Evolutionary conservation across 1,284 basidiomycete genomes (phyloP), one percentile per base, ranked within the genome.

Genomic region (Puccinia triticina): DNA sequence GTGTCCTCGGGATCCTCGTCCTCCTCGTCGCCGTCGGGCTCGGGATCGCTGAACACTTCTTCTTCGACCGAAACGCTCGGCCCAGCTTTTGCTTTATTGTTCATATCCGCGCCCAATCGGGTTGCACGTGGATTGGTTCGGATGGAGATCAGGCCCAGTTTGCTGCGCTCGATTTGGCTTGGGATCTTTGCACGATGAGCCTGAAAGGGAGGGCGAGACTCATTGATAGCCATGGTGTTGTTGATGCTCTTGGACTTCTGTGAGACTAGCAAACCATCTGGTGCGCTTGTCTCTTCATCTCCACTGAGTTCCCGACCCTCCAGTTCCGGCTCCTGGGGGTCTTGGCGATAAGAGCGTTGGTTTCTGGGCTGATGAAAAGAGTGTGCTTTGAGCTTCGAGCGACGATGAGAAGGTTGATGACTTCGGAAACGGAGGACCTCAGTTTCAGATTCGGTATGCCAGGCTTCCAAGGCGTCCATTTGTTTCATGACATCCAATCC

Each of bases 401-500:
- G 76, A 46, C 32, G 29, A n/a, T 34, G 40, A 69, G 34, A 46
- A 69, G 46, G 61, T 64, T 66, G 50, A 48, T 66, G 32, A 29
- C 29, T 53, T n/a, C 26, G 64, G 50, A 50, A 32, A 32, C 50
- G 32, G 50, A 7, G 50, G 23, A 40, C 66, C 2, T 69, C 64
- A 29, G 46, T 40, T n/a, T 67, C 59, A 57, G 50, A 46, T 48
- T 79, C 78, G 21, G 29, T 57, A 29, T 80, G 66, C 67, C 67
- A 71, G 2, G 66, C 78, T 32, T 72, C 53, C 32, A 71, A 55
- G 16, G 78, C 78, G 32, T 80, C 67, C 67, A 80, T 57, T 53
- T 73, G 78, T 73, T 73, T 80, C 78, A 80, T 80, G 1, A 80
- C 50, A 61, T 80, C 78, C 40, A 80, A 37, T 43, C 78, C 78